Base-by-base conservation (phyloP, 345 rosid genomes). In the Trapa incisa region DNA sequence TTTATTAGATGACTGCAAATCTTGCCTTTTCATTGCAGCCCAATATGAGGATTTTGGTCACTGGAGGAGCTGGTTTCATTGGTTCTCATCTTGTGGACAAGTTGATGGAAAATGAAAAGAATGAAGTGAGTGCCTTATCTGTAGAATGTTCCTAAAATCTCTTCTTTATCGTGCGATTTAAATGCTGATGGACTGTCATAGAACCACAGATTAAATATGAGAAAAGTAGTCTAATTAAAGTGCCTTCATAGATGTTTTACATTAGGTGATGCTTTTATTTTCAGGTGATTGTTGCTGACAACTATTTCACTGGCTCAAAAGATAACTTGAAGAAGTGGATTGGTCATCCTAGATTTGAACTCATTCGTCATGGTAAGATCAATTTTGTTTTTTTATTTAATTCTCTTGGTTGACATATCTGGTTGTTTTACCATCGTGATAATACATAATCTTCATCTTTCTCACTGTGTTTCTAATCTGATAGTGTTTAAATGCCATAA, bases 51-150 rank as follows among this genome's bases (percentile, higher is more conserved):
- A 94, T 94, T 78, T 78, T 94, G 79, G 76, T 94, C 38, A 81
- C 91, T 13, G 99, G 99, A 66, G 99, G 99, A 75, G 99, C 99
- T 75, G 97, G 99, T 33, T 94, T 89, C 80, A 94, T 94, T 32
- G 97, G 99, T 11, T 94, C 99, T 42, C 99, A 94, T 71, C 78
- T 94, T 65, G 99, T 91, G 67, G 99, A 94, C 83, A 89, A 69
- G 76, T 80, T 89, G 7, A 94, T 91, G 99, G 96, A 91, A 73
- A 91, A 91, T 68, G 97, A 89, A 71, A 89, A 91, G 85, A 91
- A 94, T 68, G 76, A 73, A 65, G 76, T 73, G 52, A 68, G 68
- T 68, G 32, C 61, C 14, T 36, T 15, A 10, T 54, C 61, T 36
- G 13, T n/a, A 47, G 9, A 37, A 41, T 4, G 47, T 7, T 38